Evolutionary conservation across 1,139 yeast species (phyloP).

Genomic region (Saccharomycopsis phalli): DNA sequence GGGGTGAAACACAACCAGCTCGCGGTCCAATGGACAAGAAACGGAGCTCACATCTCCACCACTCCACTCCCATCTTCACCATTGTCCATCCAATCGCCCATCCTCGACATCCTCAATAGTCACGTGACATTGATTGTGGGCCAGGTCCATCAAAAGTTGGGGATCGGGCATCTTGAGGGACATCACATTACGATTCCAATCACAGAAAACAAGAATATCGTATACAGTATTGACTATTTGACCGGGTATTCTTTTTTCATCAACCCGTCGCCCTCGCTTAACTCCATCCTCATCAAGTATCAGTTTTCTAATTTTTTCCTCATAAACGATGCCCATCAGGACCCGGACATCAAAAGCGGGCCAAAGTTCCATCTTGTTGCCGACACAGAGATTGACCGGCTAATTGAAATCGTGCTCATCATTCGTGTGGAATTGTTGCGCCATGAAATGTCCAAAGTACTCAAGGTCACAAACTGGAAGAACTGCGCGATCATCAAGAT

Average conservation of each 20-base stretch:
- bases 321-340: slow-evolving; percentile 22
- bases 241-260: slow-evolving; percentile 38
- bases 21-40: slow-evolving; percentile 38
- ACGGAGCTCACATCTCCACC: slow-evolving; percentile 26
- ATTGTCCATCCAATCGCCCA: slow-evolving; percentile 13
- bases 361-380: slow-evolving; percentile 8
- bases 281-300: slow-evolving; percentile 30
- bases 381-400: slow-evolving; percentile 14
- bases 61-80: slow-evolving; percentile 5
- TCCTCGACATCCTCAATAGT: slow-evolving; percentile 11
- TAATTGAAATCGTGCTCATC: slow-evolving; percentile 31
- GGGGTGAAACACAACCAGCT: slow-evolving; percentile 30
- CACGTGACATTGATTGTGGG: slow-evolving; percentile 14
- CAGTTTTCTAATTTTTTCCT: slow-evolving; percentile 30
- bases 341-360: slow-evolving; percentile 13
- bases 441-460: slow-evolving; percentile 32
- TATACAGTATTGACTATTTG: slow-evolving; percentile 38
- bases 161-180: too few species aligned
- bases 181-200: slow-evolving; percentile 34
- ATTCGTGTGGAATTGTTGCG: slow-evolving; percentile 34
- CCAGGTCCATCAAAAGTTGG: slow-evolving; percentile 17
- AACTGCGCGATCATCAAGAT: slow-evolving; percentile 34
- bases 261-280: slow-evolving; percentile 37
- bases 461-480: slow-evolving; percentile 40
- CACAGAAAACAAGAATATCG: slow-evolving; percentile 31